Evolutionary conservation across 768 basidiomycete genomes (phyloP).

Genomic region (Amanita phalloides): DNA sequence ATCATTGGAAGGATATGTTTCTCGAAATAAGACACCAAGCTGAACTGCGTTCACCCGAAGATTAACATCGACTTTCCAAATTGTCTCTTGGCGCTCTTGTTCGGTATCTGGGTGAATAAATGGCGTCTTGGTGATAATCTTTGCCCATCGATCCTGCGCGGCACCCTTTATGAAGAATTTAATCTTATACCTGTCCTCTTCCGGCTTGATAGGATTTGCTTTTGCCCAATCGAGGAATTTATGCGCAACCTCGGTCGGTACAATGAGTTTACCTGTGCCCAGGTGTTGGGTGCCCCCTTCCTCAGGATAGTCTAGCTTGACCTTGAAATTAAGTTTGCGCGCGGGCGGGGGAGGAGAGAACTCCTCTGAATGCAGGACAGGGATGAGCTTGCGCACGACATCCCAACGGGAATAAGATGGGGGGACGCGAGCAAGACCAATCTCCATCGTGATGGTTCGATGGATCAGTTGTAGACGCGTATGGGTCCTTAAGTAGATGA

Average conservation of each 20-base stretch:
- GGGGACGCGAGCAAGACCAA: conserved; percentile 26
- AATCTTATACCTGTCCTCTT: conserved; percentile 24
- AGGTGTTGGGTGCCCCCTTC: conserved; percentile 39
- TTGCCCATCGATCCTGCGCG: conserved; percentile 16
- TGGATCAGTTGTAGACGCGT: not conserved
- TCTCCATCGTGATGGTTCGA: conserved; percentile 20
- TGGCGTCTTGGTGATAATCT: conserved; percentile 39
- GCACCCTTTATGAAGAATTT: not conserved
- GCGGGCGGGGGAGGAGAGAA: conserved; percentile 28
- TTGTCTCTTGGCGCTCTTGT: conserved; percentile 33
- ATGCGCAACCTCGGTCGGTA: conserved; percentile 29
- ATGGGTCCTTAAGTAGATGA: not conserved
- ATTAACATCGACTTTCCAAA: conserved; percentile 30
- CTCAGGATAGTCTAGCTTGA: conserved; percentile 36
- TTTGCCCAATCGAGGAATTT: conserved; percentile 37
- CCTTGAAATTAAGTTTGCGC: conserved; percentile 46
- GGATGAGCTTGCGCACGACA: conserved; percentile 44
- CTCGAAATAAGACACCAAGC: conserved; percentile 50
- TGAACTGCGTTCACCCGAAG: conserved; percentile 55
- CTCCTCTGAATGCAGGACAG: conserved; percentile 44
- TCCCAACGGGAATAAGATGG: conserved; percentile 38
- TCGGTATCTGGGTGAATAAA: conserved; percentile 46
- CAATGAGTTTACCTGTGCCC: conserved; percentile 32
- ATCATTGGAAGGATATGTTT: conserved; percentile 18
- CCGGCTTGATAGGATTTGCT: conserved; percentile 29